Conservation (phyloP, 257 asterid genomes). For the Solanum sejunctum region DNA sequence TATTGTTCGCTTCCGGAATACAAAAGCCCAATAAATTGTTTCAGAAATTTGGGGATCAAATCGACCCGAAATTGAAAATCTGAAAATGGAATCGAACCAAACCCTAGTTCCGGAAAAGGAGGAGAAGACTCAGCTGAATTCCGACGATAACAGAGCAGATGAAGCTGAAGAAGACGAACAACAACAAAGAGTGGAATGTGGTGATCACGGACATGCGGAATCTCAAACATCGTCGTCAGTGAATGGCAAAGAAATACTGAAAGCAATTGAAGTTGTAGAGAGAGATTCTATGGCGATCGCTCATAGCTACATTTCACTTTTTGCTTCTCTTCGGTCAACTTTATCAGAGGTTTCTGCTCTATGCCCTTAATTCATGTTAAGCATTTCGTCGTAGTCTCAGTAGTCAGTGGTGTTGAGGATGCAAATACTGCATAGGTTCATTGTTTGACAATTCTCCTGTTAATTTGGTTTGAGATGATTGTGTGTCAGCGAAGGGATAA, state of each 20-base stretch:
- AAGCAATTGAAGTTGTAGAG: conserved; percentile 71
- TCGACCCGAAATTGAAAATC: not conserved
- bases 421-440: not conserved
- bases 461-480: not conserved
- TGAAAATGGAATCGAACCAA: not conserved
- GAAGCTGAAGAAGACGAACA: not conserved
- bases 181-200: not conserved
- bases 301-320: conserved; percentile 65
- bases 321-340: conserved; percentile 59
- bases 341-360: conserved; percentile 55
- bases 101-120: not conserved
- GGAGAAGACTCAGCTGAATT: not conserved
- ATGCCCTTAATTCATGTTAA: not conserved
- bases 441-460: not conserved
- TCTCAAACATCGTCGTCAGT: conserved; percentile 20
- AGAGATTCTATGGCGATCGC: conserved; percentile 80
- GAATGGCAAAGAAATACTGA: conserved; percentile 47
- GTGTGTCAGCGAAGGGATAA: not conserved
- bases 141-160: not conserved
- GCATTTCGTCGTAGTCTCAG: not conserved
- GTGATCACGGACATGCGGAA: not conserved
- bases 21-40: not conserved
- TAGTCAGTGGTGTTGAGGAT: not conserved
- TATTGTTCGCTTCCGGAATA: not conserved
- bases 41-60: not conserved